Evolutionary conservation across 768 basidiomycete genomes (phyloP), one percentile per base, ranked within the genome.

Genomic region (Agrocybe pediades): DNA sequence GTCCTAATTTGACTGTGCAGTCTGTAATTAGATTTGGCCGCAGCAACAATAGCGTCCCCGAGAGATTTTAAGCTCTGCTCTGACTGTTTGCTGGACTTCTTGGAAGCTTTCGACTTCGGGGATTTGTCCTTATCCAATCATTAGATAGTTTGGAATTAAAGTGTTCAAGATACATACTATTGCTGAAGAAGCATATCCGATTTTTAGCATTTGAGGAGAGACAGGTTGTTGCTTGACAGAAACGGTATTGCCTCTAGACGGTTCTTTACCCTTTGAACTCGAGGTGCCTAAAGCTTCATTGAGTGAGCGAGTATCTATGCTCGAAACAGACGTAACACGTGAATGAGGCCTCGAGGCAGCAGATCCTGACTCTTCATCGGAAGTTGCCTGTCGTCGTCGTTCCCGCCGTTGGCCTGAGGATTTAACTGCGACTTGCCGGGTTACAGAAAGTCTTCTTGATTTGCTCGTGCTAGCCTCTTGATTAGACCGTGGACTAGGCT

Each of bases 191-290:
- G 6, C 33, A 11, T 36, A 15, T 3, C 13, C 13, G n/a, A 6
- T 43, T 39, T 29, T n/a, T 20, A 29, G 40, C 4, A 55, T 21
- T 27, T 39, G 19, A 29, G 54, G 54, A 36, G 54, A 49, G 6
- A 49, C 25, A 19, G 54, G 41, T 29, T 55, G 54, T 30, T 24
- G 9, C 48, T 55, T 55, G 41, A 49, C 30, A 8, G n/a, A 6
- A 13, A 24, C 11, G 5, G 54, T 20, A 9, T 21, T 41, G 5
- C 27, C 41, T 24, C 41, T 42, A n/a, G 54, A 44, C 15, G 13
- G 1, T 6, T 19, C 26, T 5, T 15, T 5, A 13, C 8, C n/a
- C 7, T 15, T 16, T 8, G 36, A 24, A 6, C 21, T 29, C 13
- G 13, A 24, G 11, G 49, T 25, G 5, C 53, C 53, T 1, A 48